Base-by-base conservation (phyloP, 495 filamentous ascomycete species). In the Neurospora sp. region DNA sequence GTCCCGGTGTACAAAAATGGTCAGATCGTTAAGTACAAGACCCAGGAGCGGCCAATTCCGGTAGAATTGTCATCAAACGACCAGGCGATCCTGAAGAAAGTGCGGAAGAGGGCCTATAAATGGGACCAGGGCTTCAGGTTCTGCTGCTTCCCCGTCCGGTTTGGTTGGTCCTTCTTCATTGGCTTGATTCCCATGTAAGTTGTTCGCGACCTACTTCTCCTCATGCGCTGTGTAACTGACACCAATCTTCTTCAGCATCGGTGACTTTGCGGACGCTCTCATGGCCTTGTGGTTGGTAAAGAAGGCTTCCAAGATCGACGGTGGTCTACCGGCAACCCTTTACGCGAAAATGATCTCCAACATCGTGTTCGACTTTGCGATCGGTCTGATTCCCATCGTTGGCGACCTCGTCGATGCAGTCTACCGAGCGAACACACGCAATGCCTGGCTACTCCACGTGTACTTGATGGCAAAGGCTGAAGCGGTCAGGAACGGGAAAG, bases 111-210 rank as follows among this genome's bases (percentile, higher is more conserved):
- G 72, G 94, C 96, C 37, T 96, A 96, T 81, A 83, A 86, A 31
- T 88, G 97, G 43, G 96, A 99, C 81, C 91, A 91, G 86, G 54
- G 73, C 28, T 87, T 85, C 73, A 86, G 94, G 19, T 93, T 91
- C 80, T 94, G 88, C 78, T 87, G 91, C 78, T 88, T 90, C 74
- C 91, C 92, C 28, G 85, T 96, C 71, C 86, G 89, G 71, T 91
- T 98, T 79, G 95, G 95, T 24, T 96, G 92, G 91, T 88, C 90
- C 39, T 89, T 88, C 77, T 85, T 97, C 70, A 92, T 98, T 76
- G 95, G 89, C 8, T 75, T 97, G 42, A 79, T 98, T 59, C 96
- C 96, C 71, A 86, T 87, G 86, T 93, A 83, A 88, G 91, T 88
- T 71, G 13, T 43, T 66, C 28, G 2, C 34, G 11, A 69, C 69